Percentiles rank a stretch among this genome's conserved stretches.
Conservation (phyloP, 2,329 filamentous ascomycete genomes). For the Alternaria tenuissima region DNA sequence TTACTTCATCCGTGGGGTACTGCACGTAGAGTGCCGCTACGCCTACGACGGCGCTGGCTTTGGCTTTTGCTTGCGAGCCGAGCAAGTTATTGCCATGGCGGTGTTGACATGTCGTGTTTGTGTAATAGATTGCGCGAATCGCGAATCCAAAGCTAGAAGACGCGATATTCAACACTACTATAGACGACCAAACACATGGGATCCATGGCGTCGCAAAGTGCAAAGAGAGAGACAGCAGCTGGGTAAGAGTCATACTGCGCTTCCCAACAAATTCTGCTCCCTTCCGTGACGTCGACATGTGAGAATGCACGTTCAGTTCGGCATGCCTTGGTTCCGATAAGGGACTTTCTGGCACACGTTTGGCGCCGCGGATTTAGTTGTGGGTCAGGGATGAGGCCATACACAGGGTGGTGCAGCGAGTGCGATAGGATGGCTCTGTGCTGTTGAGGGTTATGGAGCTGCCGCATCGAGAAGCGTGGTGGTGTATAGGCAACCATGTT, state of each 20-base stretch:
- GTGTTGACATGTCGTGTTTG: constrained; percentile 11
- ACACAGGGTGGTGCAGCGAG: not conserved
- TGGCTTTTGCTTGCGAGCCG: constrained; percentile 1
- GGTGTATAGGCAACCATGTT: constrained; percentile 27
- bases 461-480: constrained; percentile 18
- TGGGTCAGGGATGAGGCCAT: constrained; percentile 9
- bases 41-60: not conserved
- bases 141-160: constrained; percentile 1
- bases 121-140: constrained; percentile 16
- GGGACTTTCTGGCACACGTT: constrained; percentile 1
- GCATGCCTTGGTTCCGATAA: constrained; percentile 7
- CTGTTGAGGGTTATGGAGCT: constrained; percentile 14
- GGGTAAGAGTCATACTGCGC: not conserved
- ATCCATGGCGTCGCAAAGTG: not conserved
- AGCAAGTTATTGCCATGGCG: not conserved
- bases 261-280: not conserved
- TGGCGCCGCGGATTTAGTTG: not conserved
- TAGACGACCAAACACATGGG: not conserved
- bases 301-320: constrained; percentile 8
- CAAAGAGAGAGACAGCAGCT: not conserved
- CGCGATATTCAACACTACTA: not conserved
- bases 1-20: constrained; percentile 7
- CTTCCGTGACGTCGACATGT: constrained; percentile 17
- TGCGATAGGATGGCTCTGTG: constrained; percentile 11
- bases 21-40: constrained; percentile 2